Base-by-base conservation (phyloP, 2,329 filamentous ascomycete genomes). In the Trichoderma citrinoviride region DNA sequence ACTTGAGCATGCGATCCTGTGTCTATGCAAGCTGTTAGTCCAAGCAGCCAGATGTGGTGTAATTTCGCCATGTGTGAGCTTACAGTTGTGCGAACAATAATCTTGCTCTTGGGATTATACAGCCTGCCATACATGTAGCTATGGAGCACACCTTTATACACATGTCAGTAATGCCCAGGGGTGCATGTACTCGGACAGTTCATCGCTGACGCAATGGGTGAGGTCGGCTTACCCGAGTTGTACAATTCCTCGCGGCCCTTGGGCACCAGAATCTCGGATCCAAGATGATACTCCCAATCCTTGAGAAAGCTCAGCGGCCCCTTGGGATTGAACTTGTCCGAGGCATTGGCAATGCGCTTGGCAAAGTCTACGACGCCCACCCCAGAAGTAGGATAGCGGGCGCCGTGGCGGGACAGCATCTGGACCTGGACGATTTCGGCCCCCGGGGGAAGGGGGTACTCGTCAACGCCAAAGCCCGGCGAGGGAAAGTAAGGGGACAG, bases 1-100 rank as follows among this genome's bases (percentile, higher is more conserved):
- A 89, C 73, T 92, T 88, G 23, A 90, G 79, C 90, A 93, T 93
- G 25, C 90, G 86, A 72, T 91, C 87, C 73, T 93, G 89, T 1
- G 90, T 91, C 79, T 82, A 40, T 1, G 1, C n/a, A 3, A 25
- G 12, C 15, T 6, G 44, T 41, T 17, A 43, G 54, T 27, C 25
- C 5, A 14, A 12, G 21, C 21, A 19, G 15, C 15, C 25, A 4
- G 14, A 3, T 33, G 37, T n/a, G 17, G 3, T 4, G n/a, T 17
- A 17, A 15, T 8, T 15, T 2, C 7, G 1, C 3, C 19, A 37
- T 5, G 0, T 10, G 12, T n/a, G 7, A 21, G 33, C 78, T 62
- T 73, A 81, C 80, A 61, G 90, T 92, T 1, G 89, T 91, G 29
- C 90, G 83, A 17, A 87, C 89, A 65, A 92, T 85, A 66, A 93